These are phyloP conservation scores for Xylaria flabelliformis DNA, from an alignment of 495 filamentous ascomycete genomes.

Conservation along the genomic window DNA sequence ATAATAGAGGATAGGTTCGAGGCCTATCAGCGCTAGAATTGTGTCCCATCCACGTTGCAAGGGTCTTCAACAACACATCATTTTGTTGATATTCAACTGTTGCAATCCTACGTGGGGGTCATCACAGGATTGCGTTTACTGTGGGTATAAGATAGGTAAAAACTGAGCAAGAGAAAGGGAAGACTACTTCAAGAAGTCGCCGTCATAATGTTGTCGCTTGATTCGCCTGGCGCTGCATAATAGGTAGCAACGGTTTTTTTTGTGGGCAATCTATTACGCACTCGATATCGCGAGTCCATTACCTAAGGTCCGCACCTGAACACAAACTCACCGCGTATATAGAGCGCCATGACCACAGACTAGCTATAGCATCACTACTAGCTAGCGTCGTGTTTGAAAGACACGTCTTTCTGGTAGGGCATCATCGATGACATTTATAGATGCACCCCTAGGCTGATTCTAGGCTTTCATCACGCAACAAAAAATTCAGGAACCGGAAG, in stretches of 20 bases:
- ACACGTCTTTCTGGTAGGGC: neutral
- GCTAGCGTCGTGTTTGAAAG: neutral
- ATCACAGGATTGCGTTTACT: neutral
- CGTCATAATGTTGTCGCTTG: too few species aligned
- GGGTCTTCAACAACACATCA: neutral
- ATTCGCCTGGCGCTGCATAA: neutral
- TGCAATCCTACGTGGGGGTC: constrained; percentile 15
- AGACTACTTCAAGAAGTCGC: neutral
- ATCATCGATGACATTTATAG: neutral
- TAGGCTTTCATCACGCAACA: neutral
- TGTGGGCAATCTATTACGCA: neutral
- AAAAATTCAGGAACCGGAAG: neutral
- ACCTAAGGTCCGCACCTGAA: neutral
- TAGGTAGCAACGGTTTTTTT: neutral
- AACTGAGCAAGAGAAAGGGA: neutral
- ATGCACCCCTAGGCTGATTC: neutral
- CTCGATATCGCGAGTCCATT: neutral
- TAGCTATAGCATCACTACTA: neutral
- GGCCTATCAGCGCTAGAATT: too few species aligned
- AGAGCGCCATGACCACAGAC: neutral
- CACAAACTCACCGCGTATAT: neutral
- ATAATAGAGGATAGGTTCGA: too few species aligned
- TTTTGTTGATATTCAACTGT: neutral
- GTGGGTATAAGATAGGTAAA: neutral
- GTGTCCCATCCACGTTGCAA: neutral